Evolutionary conservation across 345 rosid species (phyloP), one percentile per base, ranked within the genome.

Genomic region (Acer negundo): DNA sequence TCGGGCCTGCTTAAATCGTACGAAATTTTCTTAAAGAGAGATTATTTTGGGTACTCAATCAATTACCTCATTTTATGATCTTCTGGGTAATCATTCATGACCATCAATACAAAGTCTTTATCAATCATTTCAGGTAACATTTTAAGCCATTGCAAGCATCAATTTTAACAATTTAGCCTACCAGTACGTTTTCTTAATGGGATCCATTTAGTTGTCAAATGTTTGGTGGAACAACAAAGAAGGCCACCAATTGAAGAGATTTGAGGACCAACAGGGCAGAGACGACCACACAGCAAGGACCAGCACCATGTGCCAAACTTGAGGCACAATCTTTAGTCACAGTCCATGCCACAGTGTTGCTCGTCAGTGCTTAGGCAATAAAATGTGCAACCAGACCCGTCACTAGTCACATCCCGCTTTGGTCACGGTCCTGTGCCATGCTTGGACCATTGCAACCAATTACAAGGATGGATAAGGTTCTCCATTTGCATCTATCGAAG

Each of bases 291-390:
- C 6, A 35, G n/a, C 9, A 58, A 79, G 81, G 87, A 77, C 85
- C 84, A 70, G 75, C 76, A 62, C 78, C 81, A 81, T 67, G 81
- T 77, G 82, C 72, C 46, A 13, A 56, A 69, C 62, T 59, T 64
- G 64, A 42, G 19, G 53, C 69, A 46, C 69, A 42, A 69, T 70
- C 56, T 75, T 73, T 49, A 69, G 76, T 82, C 82, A 49, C 63
- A 13, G 71, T 74, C 82, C 26, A 70, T 66, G 74, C 72, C 80
- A 62, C 67, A 11, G 31, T 67, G 76, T 23, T 62, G 47, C 70
- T 55, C 66, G 23, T 55, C 51, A 62, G 28, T 63, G 64, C 47
- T 67, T 26, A 63, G 66, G 63, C 67, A 71, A 75, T 63, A 38
- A 51, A 76, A 77, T 47, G 64, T 75, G 64, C 47, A 56, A 22